Evolutionary conservation across 768 basidiomycete species (phyloP).

Genomic region (Boletus speciosus): DNA sequence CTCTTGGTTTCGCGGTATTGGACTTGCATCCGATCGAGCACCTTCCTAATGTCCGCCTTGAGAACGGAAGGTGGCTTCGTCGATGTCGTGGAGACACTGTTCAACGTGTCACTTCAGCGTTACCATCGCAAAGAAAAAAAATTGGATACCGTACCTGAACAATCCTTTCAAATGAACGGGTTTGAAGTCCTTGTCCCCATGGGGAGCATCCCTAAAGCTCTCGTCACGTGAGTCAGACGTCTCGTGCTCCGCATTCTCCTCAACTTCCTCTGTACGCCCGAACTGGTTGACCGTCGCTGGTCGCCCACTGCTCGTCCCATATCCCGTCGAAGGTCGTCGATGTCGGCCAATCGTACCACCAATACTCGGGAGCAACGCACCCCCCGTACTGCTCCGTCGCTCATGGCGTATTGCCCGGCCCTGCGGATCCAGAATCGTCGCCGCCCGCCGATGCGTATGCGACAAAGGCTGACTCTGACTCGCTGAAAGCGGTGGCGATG

Average conservation of each 20-base stretch:
- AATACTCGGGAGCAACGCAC: slow-evolving; percentile 44
- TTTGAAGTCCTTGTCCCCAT: slow-evolving; percentile 75
- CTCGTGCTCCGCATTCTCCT: slow-evolving; percentile 43
- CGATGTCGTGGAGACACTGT: slow-evolving; percentile 90
- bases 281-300: slow-evolving; percentile 46
- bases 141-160: slow-evolving; percentile 62
- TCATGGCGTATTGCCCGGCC: slow-evolving; percentile 64
- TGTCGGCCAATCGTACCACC: slow-evolving; percentile 64
- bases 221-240: slow-evolving; percentile 38
- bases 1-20: slow-evolving; percentile 87
- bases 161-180: slow-evolving; percentile 94
- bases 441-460: slow-evolving; percentile 65
- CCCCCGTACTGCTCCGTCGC: slow-evolving; percentile 74
- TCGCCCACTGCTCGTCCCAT: slow-evolving; percentile 33
- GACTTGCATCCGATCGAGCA: slow-evolving; percentile 92
- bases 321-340: slow-evolving; percentile 70
- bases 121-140: slow-evolving; percentile 1
- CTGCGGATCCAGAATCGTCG: slow-evolving; percentile 71
- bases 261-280: slow-evolving; percentile 46
- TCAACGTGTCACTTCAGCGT: neutral
- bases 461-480: slow-evolving; percentile 58
- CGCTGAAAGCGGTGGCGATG: slow-evolving; percentile 33
- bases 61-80: slow-evolving; percentile 80
- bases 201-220: slow-evolving; percentile 45
- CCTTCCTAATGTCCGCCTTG: slow-evolving; percentile 79